Conservation (phyloP, 495 filamentous ascomycete genomes). For the Talaromyces adpressus region DNA sequence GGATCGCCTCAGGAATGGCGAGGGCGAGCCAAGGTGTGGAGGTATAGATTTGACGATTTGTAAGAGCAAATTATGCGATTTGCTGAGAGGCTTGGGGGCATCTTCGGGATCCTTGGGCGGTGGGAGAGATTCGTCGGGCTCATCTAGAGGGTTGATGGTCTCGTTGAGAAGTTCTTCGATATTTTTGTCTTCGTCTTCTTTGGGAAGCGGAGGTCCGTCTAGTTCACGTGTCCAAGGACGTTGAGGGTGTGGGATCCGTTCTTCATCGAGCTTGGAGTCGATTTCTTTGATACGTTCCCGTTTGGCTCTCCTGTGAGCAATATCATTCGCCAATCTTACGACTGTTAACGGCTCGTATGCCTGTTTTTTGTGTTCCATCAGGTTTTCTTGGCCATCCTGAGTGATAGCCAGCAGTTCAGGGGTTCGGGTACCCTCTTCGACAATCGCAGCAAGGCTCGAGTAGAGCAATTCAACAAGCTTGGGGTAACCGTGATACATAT, state of each 20-base stretch:
- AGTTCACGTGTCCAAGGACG: constrained; percentile 28
- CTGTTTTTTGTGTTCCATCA: constrained; percentile 30
- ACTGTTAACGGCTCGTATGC: constrained; percentile 30
- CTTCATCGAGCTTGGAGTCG: constrained; percentile 23
- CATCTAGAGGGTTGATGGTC: constrained; percentile 8
- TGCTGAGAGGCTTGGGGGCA: constrained; percentile 44
- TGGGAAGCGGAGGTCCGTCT: constrained; percentile 22
- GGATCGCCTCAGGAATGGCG: constrained; percentile 66
- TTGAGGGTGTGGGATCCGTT: constrained; percentile 25
- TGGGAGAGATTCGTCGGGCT: constrained; percentile 32
- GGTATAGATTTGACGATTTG: constrained; percentile 65
- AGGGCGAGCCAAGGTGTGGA: constrained; percentile 78
- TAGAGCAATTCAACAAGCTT: constrained; percentile 81
- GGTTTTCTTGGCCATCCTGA: constrained; percentile 16
- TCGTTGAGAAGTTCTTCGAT: constrained; percentile 25
- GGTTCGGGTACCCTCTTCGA: constrained; percentile 68
- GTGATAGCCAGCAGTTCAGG: constrained; percentile 49
- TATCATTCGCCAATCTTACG: constrained; percentile 26
- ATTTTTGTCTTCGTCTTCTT: constrained; percentile 20
- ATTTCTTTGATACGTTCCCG: constrained; percentile 25
- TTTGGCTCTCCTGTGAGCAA: constrained; percentile 30
- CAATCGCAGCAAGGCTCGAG: constrained; percentile 69
- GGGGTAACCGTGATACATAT: constrained; percentile 90
- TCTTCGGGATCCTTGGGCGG: constrained; percentile 44
- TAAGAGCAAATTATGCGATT: constrained; percentile 54